These are phyloP conservation scores for Cladophialophora bantiana DNA, from an alignment of 2,329 filamentous ascomycete species.

Conservation along the genomic window DNA sequence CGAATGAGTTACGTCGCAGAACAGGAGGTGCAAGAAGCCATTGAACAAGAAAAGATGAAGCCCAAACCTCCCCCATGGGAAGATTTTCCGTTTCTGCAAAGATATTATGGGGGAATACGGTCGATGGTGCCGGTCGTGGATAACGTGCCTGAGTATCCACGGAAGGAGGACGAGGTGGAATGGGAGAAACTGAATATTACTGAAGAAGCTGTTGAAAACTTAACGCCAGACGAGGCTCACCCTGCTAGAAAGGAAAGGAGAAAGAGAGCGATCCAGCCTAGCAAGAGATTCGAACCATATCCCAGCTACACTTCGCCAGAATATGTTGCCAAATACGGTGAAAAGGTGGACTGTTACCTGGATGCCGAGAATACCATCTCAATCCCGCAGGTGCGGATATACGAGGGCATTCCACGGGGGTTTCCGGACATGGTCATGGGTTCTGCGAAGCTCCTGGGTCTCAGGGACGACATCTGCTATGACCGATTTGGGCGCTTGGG, in stretches of 20 bases:
- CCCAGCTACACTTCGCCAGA: constrained; percentile 65
- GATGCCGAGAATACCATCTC: constrained; percentile 70
- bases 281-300: constrained; percentile 71
- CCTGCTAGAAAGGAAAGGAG: constrained; percentile 43
- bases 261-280: constrained; percentile 44
- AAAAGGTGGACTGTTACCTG: constrained; percentile 78
- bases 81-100: constrained; percentile 79
- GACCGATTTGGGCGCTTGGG: constrained; percentile 88
- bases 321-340: constrained; percentile 64
- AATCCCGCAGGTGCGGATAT: constrained; percentile 75
- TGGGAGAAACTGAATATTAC: constrained; percentile 43
- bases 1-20: constrained; percentile 76
- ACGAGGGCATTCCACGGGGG: constrained; percentile 78
- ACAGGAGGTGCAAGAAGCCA: constrained; percentile 63
- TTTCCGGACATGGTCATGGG: constrained; percentile 86
- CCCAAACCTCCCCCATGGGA: constrained; percentile 76
- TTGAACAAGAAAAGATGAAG: constrained; percentile 41
- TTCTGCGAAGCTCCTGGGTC: constrained; percentile 80
- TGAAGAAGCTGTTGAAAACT: constrained; percentile 22
- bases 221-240: constrained; percentile 23
- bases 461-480: constrained; percentile 88
- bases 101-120: constrained; percentile 88
- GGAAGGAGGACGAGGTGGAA: constrained; percentile 58
- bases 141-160: constrained; percentile 83
- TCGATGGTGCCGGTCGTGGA: constrained; percentile 70